Base-by-base conservation (phyloP, 768 basidiomycete species). In the Thelephora aurantiotincta region DNA sequence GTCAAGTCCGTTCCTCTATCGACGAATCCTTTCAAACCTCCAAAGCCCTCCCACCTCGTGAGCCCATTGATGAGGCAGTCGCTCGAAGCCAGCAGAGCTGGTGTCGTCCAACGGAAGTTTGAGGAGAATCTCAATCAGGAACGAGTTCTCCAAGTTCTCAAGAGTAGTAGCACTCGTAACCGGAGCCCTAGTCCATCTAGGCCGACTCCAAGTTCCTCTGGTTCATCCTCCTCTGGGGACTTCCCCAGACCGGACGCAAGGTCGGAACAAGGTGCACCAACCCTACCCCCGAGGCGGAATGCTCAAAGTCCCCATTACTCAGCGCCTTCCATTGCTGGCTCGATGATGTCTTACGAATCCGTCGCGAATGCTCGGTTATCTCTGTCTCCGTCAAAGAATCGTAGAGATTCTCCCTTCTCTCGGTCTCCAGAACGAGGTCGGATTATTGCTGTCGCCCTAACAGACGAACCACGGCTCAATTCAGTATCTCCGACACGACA, bases 51-150 rank as follows among this genome's bases (percentile, higher is more conserved):
- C 51, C 65, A 83, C 47, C 62, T 75, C 23, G 77, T 76, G 19
- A 80, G 77, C 11, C 69, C 72, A 0, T 63, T 84, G n/a, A 84
- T 84, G 65, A 73, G 73, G 50, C 83, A 87, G 60, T 78, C 76
- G 18, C 64, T 89, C 0, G 77, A 82, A 46, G 86, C 86, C 5
- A 78, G 74, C 49, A 82, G 83, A 55, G 73, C 75, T 0, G 85
- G 75, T 1, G 78, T 83, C 59, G 72, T 71, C 3, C 66, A 84
- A 62, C 83, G 85, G 61, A 73, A 74, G 43, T 78, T 75, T 0
- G 80, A 86, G 55, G 75, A 75, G 36, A 69, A 74, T 51, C 66
- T 84, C 14, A 82, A 83, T 59, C 74, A 75, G 52, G 80, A 82
- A 57, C 68, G 84, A 9, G 73, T 85, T 16, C 65, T 85, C 50